Evolutionary conservation across 2,329 filamentous ascomycete genomes (phyloP).

Genomic region (Ampelomyces quisqualis): DNA sequence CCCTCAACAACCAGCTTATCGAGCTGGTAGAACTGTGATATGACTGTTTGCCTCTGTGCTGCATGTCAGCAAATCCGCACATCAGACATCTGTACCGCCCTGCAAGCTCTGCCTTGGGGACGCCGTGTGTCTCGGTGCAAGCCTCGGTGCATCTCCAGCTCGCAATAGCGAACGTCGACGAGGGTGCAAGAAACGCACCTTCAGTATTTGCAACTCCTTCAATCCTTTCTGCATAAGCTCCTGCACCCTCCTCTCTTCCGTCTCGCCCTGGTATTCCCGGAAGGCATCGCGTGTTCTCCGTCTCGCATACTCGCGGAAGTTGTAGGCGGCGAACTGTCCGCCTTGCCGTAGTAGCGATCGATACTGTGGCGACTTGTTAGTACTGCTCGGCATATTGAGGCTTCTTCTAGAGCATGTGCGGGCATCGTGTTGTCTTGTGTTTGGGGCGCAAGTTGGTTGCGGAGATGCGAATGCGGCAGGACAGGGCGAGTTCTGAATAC

Average conservation of each 20-base stretch:
- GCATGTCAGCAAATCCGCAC: slow-evolving; percentile 44
- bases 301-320: slow-evolving; percentile 95
- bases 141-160: not conserved
- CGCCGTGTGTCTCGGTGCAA: too few relatives aligned
- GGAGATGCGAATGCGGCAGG: not conserved
- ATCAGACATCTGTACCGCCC: not conserved
- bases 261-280: slow-evolving; percentile 71
- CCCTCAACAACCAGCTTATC: slow-evolving; percentile 91
- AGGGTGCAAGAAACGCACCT: slow-evolving; percentile 61
- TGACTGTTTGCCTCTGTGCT: slow-evolving; percentile 82
- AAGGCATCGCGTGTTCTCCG: slow-evolving; percentile 90
- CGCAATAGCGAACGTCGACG: not conserved
- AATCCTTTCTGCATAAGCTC: slow-evolving; percentile 86
- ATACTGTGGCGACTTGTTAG: slow-evolving; percentile 60
- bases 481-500: not conserved
- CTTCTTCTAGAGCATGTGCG: not conserved
- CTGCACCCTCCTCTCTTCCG: slow-evolving; percentile 76
- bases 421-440: not conserved
- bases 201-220: slow-evolving; percentile 83
- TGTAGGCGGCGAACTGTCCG: slow-evolving; percentile 87
- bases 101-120: not conserved
- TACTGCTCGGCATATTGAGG: not conserved
- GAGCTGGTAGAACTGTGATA: slow-evolving; percentile 92
- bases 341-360: slow-evolving; percentile 87
- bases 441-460: too few relatives aligned